Base-by-base conservation (phyloP, 768 basidiomycete genomes). In the Mycena olivaceomarginata region DNA sequence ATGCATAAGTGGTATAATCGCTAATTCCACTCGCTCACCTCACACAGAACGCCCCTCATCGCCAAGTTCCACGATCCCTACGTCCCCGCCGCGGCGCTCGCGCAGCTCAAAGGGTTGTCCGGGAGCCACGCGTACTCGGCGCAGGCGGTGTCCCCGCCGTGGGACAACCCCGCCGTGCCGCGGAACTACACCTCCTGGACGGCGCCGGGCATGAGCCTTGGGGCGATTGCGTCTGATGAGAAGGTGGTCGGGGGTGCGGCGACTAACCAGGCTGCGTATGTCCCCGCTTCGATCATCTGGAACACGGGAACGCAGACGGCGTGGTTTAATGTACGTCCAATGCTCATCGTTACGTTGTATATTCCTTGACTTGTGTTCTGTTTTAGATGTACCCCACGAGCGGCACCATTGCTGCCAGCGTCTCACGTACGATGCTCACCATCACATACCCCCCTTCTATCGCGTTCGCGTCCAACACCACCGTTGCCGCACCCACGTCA, bases 101-200 rank as follows among this genome's bases (percentile, higher is more conserved):
- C 75, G 0, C 71, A 78, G 25, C 79, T 85, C 13, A 72, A 64
- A 5, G 22, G 71, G 37, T 72, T 81, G 8, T 45, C 65, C 7
- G 67, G 31, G 13, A 43, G 79, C 4, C 82, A 82, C 60, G 25
- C 74, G 6, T 80, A 78, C 48, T 77, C 71, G n/a, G 80, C 81
- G 9, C 81, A 82, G 53, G 84, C 84, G 1, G 80, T 81, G 3
- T 85, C 83, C 2, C 84, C 81, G 1, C 84, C 84, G 2, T 85
- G 81, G 71, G 84, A 85, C 31, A 75, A 79, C 53, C 59, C 79
- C 0, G 56, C 56, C 5, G 75, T 73, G 37, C 83, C 84, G 13
- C 80, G 84, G 5, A 84, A 83, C 67, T 85, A 85, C 71, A 82
- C 83, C 3, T 79, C 81, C 12, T 85, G 81, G 81, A 85, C 80